These are phyloP conservation scores for Chalciporus chontae DNA, from an alignment of 768 basidiomycete species.

Conservation along the genomic window DNA sequence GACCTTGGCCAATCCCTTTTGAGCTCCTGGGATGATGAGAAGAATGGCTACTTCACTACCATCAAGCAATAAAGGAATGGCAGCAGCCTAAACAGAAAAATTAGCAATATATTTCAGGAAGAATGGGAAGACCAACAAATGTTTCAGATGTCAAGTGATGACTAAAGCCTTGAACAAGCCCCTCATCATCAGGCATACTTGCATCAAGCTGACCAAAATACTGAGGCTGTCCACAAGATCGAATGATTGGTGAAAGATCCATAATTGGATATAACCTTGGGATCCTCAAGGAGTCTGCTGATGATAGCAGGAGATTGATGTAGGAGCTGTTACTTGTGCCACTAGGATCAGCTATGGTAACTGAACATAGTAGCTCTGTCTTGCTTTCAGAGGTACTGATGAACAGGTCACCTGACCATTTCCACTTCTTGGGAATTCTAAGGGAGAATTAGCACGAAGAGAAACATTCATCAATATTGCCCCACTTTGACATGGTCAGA, in stretches of 20 bases:
- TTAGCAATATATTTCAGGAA: constrained; percentile 4
- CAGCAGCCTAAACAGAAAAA: constrained; percentile 39
- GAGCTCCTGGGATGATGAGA: constrained; percentile 48
- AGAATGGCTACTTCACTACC: constrained; percentile 47
- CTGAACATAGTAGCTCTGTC: constrained; percentile 46
- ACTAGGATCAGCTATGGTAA: constrained; percentile 44
- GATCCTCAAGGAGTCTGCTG: constrained; percentile 41
- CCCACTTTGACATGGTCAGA: constrained; percentile 25
- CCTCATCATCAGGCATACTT: constrained; percentile 36
- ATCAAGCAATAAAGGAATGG: constrained; percentile 47
- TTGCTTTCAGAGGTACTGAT: constrained; percentile 35
- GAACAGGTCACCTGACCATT: constrained; percentile 58
- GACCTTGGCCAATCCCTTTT: constrained; percentile 32
- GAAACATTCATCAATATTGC: background rate
- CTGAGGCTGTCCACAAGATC: constrained; percentile 45
- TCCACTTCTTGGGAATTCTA: constrained; percentile 61
- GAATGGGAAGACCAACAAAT: constrained; percentile 37
- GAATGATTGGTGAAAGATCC: constrained; percentile 46
- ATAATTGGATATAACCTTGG: constrained; percentile 45
- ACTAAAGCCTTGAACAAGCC: constrained; percentile 39
- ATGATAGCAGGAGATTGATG: constrained; percentile 46
- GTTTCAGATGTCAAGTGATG: constrained; percentile 44
- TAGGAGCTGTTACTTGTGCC: constrained; percentile 42
- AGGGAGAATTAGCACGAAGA: constrained; percentile 2
- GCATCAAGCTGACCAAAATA: constrained; percentile 54